Evolutionary conservation across 2,329 filamentous ascomycete genomes (phyloP).

Genomic region (Pseudogymnoascus verrucosus): DNA sequence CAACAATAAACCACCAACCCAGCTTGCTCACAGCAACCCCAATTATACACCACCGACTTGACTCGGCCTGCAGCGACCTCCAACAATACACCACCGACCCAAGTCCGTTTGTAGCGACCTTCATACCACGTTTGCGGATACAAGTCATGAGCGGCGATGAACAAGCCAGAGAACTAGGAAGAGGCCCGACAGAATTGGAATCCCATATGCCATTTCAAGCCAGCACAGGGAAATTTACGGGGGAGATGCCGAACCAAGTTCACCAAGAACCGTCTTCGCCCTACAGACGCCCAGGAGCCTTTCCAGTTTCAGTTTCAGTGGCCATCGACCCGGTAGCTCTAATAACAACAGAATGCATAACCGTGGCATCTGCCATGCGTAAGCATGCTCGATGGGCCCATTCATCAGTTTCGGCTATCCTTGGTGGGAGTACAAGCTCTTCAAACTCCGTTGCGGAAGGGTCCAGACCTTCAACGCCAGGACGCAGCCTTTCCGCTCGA

Average conservation of each 20-base stretch:
- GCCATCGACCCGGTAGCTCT: constrained; percentile 86
- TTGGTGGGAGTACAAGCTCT: constrained; percentile 58
- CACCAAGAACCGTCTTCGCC: not conserved
- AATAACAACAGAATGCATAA: constrained; percentile 97
- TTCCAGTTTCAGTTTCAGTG: constrained; percentile 66
- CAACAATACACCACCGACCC: not conserved
- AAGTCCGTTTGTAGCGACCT: not conserved
- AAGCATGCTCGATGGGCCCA: constrained; percentile 95
- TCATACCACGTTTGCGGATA: not conserved
- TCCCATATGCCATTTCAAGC: not conserved
- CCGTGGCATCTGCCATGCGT: constrained; percentile 94
- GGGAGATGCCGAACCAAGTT: not conserved
- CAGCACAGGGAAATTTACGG: not conserved
- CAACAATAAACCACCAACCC: not conserved
- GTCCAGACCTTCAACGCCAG: constrained; percentile 32
- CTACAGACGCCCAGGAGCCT: not conserved
- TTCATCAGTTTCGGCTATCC: constrained; percentile 89
- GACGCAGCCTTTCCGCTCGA: constrained; percentile 21
- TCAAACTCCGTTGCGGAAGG: constrained; percentile 48
- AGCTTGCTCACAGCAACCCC: not conserved
- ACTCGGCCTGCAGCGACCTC: not conserved
- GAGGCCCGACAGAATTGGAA: not conserved
- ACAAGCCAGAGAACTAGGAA: constrained; percentile 2
- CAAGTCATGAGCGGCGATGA: constrained; percentile 7
- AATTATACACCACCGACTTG: not conserved